Base-by-base conservation (phyloP, 169 alveolate genomes). In the Plasmodium vivax region DNA sequence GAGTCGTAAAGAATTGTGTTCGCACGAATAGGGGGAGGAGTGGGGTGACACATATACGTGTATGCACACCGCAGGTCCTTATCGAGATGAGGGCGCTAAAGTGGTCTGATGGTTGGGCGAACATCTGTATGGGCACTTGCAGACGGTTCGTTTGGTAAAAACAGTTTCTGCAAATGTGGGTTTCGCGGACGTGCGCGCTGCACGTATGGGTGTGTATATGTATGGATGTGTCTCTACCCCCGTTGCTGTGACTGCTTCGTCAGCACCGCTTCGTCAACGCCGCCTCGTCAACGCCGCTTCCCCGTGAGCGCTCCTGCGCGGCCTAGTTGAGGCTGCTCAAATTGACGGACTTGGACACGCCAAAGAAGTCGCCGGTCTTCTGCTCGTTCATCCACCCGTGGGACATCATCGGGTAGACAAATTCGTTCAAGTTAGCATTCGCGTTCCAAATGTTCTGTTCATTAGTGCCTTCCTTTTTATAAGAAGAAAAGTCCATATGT, bases 291-390 rank as follows among this genome's bases (percentile, higher is more conserved):
- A 23, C 27, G 27, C 27, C 27, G 27, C 27, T 23, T 23, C 27
- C 27, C 27, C 27, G 27, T 23, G 27, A 23, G 27, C 38, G 14
- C 77, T 62, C 36, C 77, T 62, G 54, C 19, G 34, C 41, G 8
- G 54, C 30, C 68, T 30, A 90, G 72, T 90, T 79, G 82, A 90
- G 83, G 16, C 94, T 90, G 23, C 90, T 68, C 43, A 90, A 34
- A 90, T 90, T 90, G 51, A 90, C 83, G 1, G 94, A 90, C 73
- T 90, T 90, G 2, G 94, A 79, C 8, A 90, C 82, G 68, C 27
- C 82, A 81, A 90, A 90, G 45, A 90, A 79, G 23, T 90, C 94
- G 4, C 47, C 73, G 45, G 32, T 75, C 38, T 90, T 90, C 56
- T 80, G 51, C 71, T 90, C 45, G 10, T 79, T 81, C 38, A 56